Evolutionary conservation across 1,284 basidiomycete genomes (phyloP).

Genomic region (Puccinia polysora): DNA sequence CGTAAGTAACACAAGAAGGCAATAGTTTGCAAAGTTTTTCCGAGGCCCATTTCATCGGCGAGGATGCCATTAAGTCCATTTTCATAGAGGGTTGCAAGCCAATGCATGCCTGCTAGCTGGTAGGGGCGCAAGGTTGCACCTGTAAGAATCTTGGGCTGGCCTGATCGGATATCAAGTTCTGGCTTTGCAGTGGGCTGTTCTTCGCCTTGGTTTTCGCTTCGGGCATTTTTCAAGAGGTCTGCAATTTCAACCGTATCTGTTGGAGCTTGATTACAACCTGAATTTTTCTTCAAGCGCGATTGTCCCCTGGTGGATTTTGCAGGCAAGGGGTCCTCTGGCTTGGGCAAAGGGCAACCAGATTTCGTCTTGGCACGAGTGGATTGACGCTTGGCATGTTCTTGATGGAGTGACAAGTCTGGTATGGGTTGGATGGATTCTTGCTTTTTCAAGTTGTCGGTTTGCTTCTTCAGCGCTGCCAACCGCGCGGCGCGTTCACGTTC

Average conservation of each 20-base stretch:
- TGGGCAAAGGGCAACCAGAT: neutral
- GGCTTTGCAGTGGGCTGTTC: neutral
- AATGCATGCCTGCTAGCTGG: slow-evolving; percentile 89
- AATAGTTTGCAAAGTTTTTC: slow-evolving; percentile 88
- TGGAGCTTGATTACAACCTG: neutral
- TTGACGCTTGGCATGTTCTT: slow-evolving; percentile 2
- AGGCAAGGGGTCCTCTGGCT: neutral
- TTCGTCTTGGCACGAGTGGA: slow-evolving; percentile 13
- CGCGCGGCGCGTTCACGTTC: slow-evolving; percentile 32
- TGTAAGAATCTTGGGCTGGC: slow-evolving; percentile 74
- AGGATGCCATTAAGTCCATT: slow-evolving; percentile 93
- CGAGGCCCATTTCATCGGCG: slow-evolving; percentile 86
- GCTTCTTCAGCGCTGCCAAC: slow-evolving; percentile 26
- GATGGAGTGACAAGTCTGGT: neutral
- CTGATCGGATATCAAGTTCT: slow-evolving; percentile 43
- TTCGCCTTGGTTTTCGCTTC: neutral
- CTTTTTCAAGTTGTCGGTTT: slow-evolving; percentile 9
- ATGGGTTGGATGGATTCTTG: neutral
- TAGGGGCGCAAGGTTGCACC: slow-evolving; percentile 81
- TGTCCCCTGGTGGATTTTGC: neutral
- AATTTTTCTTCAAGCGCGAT: slow-evolving; percentile 5
- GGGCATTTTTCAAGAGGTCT: slow-evolving; percentile 10
- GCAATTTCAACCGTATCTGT: slow-evolving; percentile 14
- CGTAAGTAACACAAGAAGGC: slow-evolving; percentile 84
- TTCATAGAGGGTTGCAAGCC: slow-evolving; percentile 89